A percentile compares a stretch with the other conserved stretches of the same genome.
Evolutionary conservation across 305 asterid species (phyloP).

Genomic region (Solanum hybrid): DNA sequence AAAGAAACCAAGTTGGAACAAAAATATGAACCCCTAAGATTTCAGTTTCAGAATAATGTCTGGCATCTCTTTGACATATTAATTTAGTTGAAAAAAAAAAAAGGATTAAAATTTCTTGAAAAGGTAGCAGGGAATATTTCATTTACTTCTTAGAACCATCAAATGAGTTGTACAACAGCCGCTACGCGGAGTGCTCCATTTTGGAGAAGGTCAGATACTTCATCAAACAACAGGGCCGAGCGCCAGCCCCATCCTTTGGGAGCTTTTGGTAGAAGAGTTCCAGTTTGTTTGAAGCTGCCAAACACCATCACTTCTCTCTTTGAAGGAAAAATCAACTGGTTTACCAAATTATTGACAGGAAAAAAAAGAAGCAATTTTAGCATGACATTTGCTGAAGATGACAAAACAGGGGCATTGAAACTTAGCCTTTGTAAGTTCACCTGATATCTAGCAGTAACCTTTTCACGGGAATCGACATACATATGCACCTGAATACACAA

Average conservation of each 20-base stretch:
- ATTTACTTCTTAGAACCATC: neutral
- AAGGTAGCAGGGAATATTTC: neutral
- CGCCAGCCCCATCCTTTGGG: slow-evolving; percentile 99
- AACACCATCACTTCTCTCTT: slow-evolving; percentile 97
- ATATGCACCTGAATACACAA: slow-evolving; percentile 56
- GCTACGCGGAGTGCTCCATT: slow-evolving; percentile 77
- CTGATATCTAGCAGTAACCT: slow-evolving; percentile 98
- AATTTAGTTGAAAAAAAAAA: neutral
- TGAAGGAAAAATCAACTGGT: slow-evolving; percentile 90
- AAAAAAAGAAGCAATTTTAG: neutral
- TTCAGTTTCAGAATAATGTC: neutral
- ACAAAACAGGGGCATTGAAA: neutral
- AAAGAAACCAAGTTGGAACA: neutral
- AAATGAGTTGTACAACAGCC: slow-evolving; percentile 63
- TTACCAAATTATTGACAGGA: neutral
- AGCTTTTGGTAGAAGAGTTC: slow-evolving; percentile 97
- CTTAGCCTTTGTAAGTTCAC: slow-evolving; percentile 24
- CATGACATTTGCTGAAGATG: neutral
- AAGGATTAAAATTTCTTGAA: neutral
- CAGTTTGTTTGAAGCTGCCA: slow-evolving; percentile 88
- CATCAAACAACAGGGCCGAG: slow-evolving; percentile 75
- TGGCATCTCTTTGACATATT: neutral
- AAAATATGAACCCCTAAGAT: neutral
- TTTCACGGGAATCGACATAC: slow-evolving; percentile 80
- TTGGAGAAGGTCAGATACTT: slow-evolving; percentile 80